These are phyloP conservation scores for Colletotrichum spaethianum DNA, from an alignment of 2,329 filamentous ascomycete genomes.

Conservation along the genomic window DNA sequence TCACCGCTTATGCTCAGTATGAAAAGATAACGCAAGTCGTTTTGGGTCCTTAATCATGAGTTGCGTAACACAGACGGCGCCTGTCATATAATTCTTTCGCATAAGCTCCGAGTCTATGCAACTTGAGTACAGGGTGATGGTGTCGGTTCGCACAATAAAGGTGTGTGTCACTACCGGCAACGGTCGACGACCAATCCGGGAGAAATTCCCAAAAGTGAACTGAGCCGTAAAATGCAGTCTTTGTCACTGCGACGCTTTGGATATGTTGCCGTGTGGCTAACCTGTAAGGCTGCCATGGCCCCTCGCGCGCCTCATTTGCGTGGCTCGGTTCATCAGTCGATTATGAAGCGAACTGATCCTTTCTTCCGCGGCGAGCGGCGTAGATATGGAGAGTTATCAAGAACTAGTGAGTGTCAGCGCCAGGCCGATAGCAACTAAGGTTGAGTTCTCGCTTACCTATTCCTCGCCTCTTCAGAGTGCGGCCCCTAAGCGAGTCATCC, in stretches of 20 bases:
- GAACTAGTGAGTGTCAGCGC: neutral
- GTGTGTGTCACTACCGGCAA: neutral
- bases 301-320: too few species aligned
- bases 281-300: too few species aligned
- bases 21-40: neutral
- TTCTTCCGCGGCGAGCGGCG: neutral
- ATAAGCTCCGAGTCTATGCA: neutral
- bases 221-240: neutral
- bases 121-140: too few species aligned
- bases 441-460: neutral
- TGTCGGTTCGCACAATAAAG: too few species aligned
- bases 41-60: neutral
- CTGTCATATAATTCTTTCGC: neutral
- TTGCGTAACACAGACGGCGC: neutral
- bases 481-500: neutral
- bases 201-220: too few species aligned
- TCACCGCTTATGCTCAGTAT: neutral
- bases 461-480: neutral
- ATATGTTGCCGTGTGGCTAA: neutral
- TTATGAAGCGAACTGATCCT: neutral
- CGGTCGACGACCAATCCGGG: neutral
- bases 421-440: too few species aligned
- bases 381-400: neutral
- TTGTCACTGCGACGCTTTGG: neutral
- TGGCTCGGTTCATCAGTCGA: neutral